A percentile compares a stretch with the other conserved stretches of the same genome.
phyloP scores from a whole-genome alignment of 306 rosid genomes.

The Potentilla sterilis region DNA sequence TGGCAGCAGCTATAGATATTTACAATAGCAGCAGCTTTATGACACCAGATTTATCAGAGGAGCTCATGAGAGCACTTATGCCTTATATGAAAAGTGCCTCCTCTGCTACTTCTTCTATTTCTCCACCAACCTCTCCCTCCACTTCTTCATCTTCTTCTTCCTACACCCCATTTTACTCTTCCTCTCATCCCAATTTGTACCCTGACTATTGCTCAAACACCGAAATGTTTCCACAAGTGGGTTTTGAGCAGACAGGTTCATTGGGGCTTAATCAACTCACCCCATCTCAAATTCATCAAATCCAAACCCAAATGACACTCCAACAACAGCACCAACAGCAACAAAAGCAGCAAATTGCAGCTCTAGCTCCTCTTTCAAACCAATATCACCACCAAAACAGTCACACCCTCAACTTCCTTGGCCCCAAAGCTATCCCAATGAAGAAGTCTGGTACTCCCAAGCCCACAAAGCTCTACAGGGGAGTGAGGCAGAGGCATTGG shows the following conservation, averaged over 20 bases:
- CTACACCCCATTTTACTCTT: constrained; percentile 12
- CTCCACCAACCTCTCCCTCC: constrained; percentile 19
- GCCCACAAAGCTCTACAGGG: constrained; percentile 68
- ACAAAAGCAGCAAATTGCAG: constrained; percentile 16
- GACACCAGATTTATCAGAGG: constrained; percentile 45
- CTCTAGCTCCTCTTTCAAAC: constrained; percentile 28
- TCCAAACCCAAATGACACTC: constrained; percentile 61
- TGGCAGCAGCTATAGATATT: constrained; percentile 54
- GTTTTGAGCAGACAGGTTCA: constrained; percentile 37
- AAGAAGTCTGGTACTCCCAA: constrained; percentile 49
- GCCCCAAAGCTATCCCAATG: constrained; percentile 62
- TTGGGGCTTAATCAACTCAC: constrained; percentile 75
- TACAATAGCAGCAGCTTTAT: constrained; percentile 35
- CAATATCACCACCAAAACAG: constrained; percentile 24
- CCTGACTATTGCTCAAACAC: constrained; percentile 33
- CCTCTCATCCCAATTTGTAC: constrained; percentile 27
- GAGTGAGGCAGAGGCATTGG: constrained; percentile 95
- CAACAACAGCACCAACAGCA: constrained; percentile 37
- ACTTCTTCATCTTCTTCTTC: constrained; percentile 24
- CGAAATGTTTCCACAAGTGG: constrained; percentile 37
- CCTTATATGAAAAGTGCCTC: constrained; percentile 69
- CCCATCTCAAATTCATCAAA: constrained; percentile 70
- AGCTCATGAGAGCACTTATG: constrained; percentile 67
- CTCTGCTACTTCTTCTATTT: not conserved
- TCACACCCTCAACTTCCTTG: constrained; percentile 19